Conservation (phyloP, 2,329 filamentous ascomycete species). For the Fusarium tricinctum region DNA sequence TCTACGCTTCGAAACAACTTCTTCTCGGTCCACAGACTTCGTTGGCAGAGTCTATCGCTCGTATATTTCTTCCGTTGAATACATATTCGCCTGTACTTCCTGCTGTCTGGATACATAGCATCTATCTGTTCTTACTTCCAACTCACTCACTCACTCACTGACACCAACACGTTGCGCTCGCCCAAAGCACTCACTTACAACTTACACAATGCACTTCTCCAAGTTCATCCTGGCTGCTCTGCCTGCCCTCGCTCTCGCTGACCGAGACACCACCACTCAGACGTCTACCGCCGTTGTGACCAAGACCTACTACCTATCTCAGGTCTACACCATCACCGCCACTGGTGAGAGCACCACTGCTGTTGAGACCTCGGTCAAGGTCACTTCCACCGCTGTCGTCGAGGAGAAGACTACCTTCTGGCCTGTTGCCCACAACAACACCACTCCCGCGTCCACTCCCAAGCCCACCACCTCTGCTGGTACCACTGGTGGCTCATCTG, state of each 20-base stretch:
- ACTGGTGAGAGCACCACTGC: slow-evolving; percentile 52
- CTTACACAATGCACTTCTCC: slow-evolving; percentile 55
- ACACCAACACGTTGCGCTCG: slow-evolving; percentile 36
- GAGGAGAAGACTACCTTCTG: slow-evolving; percentile 37
- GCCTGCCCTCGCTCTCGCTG: slow-evolving; percentile 67
- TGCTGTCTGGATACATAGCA: slow-evolving; percentile 50
- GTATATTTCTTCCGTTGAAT: slow-evolving; percentile 44
- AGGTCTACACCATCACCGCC: slow-evolving; percentile 59
- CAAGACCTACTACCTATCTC: slow-evolving; percentile 66
- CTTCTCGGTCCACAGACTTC: slow-evolving; percentile 59
- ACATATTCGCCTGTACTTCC: slow-evolving; percentile 36
- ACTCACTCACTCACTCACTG: slow-evolving; percentile 43
- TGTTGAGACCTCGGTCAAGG: slow-evolving; percentile 40
- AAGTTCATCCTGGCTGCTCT: slow-evolving; percentile 64
- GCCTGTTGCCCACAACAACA: slow-evolving; percentile 49
- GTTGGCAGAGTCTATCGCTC: slow-evolving; percentile 68
- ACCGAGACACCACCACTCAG: slow-evolving; percentile 57
- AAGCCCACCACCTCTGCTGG: slow-evolving; percentile 40
- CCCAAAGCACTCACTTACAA: slow-evolving; percentile 43
- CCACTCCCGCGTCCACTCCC: slow-evolving; percentile 47
- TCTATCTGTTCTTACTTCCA: slow-evolving; percentile 36
- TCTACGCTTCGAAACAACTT: slow-evolving; percentile 44
- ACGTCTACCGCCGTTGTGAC: slow-evolving; percentile 67
- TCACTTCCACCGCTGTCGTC: slow-evolving; percentile 27
- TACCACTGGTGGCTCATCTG: slow-evolving; percentile 45